phyloP scores from a whole-genome alignment of 495 filamentous ascomycete species.

The Cryomyces minteri region DNA sequence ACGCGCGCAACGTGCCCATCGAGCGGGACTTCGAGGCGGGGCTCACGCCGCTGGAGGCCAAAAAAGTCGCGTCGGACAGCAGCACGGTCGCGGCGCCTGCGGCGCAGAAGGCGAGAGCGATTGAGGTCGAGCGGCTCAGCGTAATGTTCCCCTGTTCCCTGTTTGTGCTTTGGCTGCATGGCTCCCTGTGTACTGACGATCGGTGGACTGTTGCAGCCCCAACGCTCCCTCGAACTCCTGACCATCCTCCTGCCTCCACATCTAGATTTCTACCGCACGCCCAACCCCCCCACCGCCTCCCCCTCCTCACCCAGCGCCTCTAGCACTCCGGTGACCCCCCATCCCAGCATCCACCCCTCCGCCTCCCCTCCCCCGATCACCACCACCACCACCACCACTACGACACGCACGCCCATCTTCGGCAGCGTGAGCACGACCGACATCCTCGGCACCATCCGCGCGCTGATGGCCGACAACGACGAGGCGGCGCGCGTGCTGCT shows the following conservation, averaged over 20 bases:
- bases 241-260: constrained; percentile 25
- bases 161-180: not conserved
- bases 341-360: constrained; percentile 15
- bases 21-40: constrained; percentile 28
- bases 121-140: constrained; percentile 4
- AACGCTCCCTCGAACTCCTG: constrained; percentile 29
- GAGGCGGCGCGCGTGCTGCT: constrained; percentile 32
- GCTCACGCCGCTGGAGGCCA: not conserved
- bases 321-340: constrained; percentile 9
- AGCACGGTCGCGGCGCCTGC: not conserved
- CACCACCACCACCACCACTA: constrained; percentile 10
- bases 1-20: constrained; percentile 19
- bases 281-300: constrained; percentile 12
- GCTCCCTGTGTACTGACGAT: not conserved
- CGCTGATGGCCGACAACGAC: constrained; percentile 26
- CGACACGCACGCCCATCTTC: constrained; percentile 23
- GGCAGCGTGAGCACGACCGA: constrained; percentile 37
- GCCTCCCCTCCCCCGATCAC: constrained; percentile 8
- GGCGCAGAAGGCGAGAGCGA: constrained; percentile 3
- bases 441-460: constrained; percentile 28
- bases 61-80: not conserved
- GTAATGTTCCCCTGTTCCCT: not conserved
- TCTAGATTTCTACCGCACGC: constrained; percentile 34
- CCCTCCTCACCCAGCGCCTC: not conserved
- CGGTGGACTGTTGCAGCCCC: constrained; percentile 19